Percentiles rank a stretch among this genome's conserved stretches.
phyloP scores from a whole-genome alignment of 176 grass and related monocot species.

The Cenchrus purpureus region DNA sequence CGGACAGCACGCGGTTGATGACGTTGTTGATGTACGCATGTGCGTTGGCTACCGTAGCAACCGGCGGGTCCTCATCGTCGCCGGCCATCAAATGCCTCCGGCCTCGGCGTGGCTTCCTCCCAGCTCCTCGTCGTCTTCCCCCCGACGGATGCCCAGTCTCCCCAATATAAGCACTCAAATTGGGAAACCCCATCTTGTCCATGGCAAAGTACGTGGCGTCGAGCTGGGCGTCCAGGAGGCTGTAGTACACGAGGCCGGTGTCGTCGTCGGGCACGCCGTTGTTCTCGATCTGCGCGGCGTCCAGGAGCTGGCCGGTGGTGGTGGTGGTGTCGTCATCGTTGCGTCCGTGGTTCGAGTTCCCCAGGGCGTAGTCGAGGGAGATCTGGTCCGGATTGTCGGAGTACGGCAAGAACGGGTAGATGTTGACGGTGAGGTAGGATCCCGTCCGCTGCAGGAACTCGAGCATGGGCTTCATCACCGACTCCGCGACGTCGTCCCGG shows the following conservation, averaged over 20 bases:
- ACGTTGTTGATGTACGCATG: slow-evolving; percentile 55
- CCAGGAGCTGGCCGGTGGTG: slow-evolving; percentile 47
- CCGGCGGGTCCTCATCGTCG: neutral
- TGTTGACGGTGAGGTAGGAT: slow-evolving; percentile 65
- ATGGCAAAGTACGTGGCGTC: slow-evolving; percentile 69
- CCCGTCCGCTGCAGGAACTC: slow-evolving; percentile 51
- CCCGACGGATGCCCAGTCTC: neutral
- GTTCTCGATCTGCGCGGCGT: slow-evolving; percentile 56
- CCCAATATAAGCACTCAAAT: neutral
- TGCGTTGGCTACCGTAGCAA: slow-evolving; percentile 37
- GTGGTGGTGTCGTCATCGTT: neutral
- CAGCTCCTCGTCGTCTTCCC: neutral
- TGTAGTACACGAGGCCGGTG: slow-evolving; percentile 50
- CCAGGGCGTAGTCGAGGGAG: slow-evolving; percentile 52
- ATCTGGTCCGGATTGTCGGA: slow-evolving; percentile 21
- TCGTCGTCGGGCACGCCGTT: slow-evolving; percentile 19
- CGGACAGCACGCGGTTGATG: slow-evolving; percentile 51
- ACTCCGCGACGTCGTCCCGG: slow-evolving; percentile 45
- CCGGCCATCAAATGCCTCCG: neutral
- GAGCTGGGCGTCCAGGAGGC: slow-evolving; percentile 66
- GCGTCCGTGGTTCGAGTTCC: slow-evolving; percentile 20
- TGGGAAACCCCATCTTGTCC: neutral
- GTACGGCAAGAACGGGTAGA: slow-evolving; percentile 64
- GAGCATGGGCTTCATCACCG: slow-evolving; percentile 72
- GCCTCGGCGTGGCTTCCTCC: neutral